phyloP scores from a whole-genome alignment of 495 filamentous ascomycete species.

The Lindgomyces ingoldianus region DNA sequence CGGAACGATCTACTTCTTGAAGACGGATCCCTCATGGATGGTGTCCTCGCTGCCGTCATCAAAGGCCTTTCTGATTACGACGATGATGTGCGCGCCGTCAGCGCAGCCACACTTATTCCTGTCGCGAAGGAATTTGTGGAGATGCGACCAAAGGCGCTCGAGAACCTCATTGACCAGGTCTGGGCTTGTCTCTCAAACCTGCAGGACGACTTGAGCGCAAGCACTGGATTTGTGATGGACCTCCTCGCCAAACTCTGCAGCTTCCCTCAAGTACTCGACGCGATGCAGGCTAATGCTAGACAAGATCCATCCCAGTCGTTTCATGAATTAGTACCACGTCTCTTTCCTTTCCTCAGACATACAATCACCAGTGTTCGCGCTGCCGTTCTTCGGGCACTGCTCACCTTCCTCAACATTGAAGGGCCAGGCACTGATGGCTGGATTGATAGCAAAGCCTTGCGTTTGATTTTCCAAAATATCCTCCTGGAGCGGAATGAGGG shows the following conservation, averaged over 20 bases:
- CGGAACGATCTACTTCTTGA: slow-evolving; percentile 86
- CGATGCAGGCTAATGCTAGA: slow-evolving; percentile 89
- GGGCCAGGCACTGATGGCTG: slow-evolving; percentile 82
- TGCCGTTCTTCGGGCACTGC: slow-evolving; percentile 86
- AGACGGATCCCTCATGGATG: slow-evolving; percentile 83
- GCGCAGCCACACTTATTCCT: slow-evolving; percentile 92
- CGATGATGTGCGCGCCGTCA: slow-evolving; percentile 95
- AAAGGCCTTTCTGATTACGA: slow-evolving; percentile 87
- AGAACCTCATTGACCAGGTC: slow-evolving; percentile 84
- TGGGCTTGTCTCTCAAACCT: slow-evolving; percentile 96
- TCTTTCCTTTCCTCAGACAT: slow-evolving; percentile 95
- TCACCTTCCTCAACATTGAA: slow-evolving; percentile 87
- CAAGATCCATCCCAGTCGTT: slow-evolving; percentile 84
- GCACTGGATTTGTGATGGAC: slow-evolving; percentile 97
- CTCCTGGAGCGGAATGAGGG: slow-evolving; percentile 87
- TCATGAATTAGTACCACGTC: slow-evolving; percentile 82
- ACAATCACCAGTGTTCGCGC: slow-evolving; percentile 94
- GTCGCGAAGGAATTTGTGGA: slow-evolving; percentile 92
- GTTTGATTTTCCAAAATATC: slow-evolving; percentile 90
- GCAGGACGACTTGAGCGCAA: slow-evolving; percentile 93
- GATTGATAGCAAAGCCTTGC: slow-evolving; percentile 85
- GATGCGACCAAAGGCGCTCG: slow-evolving; percentile 72
- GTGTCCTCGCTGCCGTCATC: slow-evolving; percentile 88
- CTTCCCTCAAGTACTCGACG: slow-evolving; percentile 86
- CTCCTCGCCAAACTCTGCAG: slow-evolving; percentile 92